Conservation (phyloP, 2,329 filamentous ascomycete genomes). For the Aspergillus texensis region DNA sequence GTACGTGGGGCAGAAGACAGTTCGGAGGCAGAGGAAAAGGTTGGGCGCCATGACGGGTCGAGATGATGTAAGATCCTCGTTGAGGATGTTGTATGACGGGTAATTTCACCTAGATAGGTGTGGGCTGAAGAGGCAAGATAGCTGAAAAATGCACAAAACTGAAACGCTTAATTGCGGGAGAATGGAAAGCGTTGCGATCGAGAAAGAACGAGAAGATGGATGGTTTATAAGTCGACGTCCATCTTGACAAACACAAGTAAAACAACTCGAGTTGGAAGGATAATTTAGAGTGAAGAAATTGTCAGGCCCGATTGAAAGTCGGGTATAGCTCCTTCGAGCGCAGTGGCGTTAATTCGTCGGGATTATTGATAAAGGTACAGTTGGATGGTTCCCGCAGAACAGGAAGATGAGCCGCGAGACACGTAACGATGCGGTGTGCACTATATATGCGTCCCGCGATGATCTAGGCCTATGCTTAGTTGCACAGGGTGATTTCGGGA, state of each 20-base stretch:
- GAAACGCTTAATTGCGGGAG: slow-evolving; percentile 30
- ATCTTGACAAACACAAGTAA: slow-evolving; percentile 29
- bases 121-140: slow-evolving; percentile 12
- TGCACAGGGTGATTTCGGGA: slow-evolving; percentile 7
- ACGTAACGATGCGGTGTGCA: slow-evolving; percentile 18
- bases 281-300: slow-evolving; percentile 11
- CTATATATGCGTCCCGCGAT: slow-evolving; percentile 2
- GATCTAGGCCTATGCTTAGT: slow-evolving; percentile 9
- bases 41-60: slow-evolving; percentile 51
- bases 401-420: slow-evolving; percentile 13
- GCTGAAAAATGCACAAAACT: slow-evolving; percentile 5
- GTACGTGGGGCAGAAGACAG: slow-evolving; percentile 51
- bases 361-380: slow-evolving; percentile 4
- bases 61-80: not conserved
- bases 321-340: not conserved
- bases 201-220: slow-evolving; percentile 16
- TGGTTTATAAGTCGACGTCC: slow-evolving; percentile 36
- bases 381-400: not conserved
- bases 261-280: slow-evolving; percentile 22
- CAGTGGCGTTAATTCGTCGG: not conserved
- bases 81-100: slow-evolving; percentile 1
- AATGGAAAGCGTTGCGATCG: slow-evolving; percentile 7
- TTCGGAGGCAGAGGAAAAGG: slow-evolving; percentile 53
- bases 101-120: slow-evolving; percentile 2
- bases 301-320: not conserved